Evolutionary conservation across 805 yeast species (phyloP), one percentile per base, ranked within the genome.

Genomic region (Saccharomycopsis sp.): DNA sequence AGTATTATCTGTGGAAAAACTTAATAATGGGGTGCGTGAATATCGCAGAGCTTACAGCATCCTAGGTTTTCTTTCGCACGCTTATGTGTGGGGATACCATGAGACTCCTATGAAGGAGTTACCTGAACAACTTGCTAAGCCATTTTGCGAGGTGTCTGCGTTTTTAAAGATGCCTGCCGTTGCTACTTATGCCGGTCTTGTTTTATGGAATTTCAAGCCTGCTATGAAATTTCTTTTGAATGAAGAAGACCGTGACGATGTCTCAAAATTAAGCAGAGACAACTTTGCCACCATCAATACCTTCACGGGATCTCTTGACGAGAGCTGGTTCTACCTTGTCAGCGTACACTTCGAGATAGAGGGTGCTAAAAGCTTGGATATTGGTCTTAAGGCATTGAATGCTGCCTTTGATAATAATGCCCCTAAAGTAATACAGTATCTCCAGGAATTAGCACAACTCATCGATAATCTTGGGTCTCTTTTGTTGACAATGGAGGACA

Each of bases 301-400:
- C 0, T 93, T 85, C 69, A 91, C 97, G 0, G 97, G 97, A 1
- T 82, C 90, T 2, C 81, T 85, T 49, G 97, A 92, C 72, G 98
- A 92, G 72, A 81, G 87, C 64, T 92, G 98, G 98, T 92, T 92
- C 70, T 92, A 89, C 70, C 75, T 91, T 60, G 93, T 92, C 8
- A 85, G 94, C 66, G 93, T 90, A 1, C 89, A 83, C 63, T 89
- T 93, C 67, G 98, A 92, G 72, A 79, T 82, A 64, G 82, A 79
- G 61, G 97, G 97, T 49, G 93, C 94, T 0, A 77, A 80, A 12
- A 82, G 89, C 58, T 73, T 92, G 47, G 75, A 77, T 1, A 72
- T 79, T 23, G 97, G 97, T 1, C 69, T 89, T 57, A 81, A 82
- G 34, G 89, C 93, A 0, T 77, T 89, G 52, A 73, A 75, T 41